A percentile compares a stretch with the other conserved stretches of the same genome.
Evolutionary conservation across 768 basidiomycete species (phyloP).

Genomic region (Boletus rex-veris): DNA sequence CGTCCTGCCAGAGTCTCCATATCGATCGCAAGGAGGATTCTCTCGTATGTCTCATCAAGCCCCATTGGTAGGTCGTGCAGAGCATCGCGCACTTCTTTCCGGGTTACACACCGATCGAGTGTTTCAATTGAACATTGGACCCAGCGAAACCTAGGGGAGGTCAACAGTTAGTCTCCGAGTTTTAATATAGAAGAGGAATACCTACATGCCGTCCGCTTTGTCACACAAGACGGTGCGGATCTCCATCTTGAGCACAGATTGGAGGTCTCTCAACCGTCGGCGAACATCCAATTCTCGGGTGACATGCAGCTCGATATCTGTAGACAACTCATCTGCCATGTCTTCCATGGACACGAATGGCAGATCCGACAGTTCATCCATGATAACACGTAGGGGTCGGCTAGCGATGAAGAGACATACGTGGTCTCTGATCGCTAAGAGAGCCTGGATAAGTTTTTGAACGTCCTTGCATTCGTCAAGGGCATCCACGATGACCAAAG

Average conservation of each 20-base stretch:
- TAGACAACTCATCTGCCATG: neutral
- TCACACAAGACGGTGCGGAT: neutral
- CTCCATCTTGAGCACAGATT: neutral
- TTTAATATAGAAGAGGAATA: no score
- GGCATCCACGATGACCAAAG: slow-evolving; percentile 1
- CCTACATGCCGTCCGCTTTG: slow-evolving; percentile 1
- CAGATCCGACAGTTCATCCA: neutral
- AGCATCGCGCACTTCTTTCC: neutral
- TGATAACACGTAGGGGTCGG: neutral
- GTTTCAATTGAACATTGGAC: slow-evolving; percentile 2
- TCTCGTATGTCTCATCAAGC: slow-evolving; percentile 3
- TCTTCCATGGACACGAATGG: slow-evolving; percentile 3
- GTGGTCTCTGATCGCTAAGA: neutral
- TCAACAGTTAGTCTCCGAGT: neutral
- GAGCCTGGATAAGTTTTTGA: neutral
- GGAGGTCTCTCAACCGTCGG: neutral
- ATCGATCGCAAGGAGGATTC: slow-evolving; percentile 1
- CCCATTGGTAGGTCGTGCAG: neutral
- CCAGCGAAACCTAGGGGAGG: neutral
- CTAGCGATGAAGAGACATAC: slow-evolving; percentile 1
- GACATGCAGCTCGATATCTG: neutral
- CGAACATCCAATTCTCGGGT: neutral
- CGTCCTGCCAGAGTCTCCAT: neutral
- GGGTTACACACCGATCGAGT: neutral
- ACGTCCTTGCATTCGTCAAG: slow-evolving; percentile 5